phyloP scores from a whole-genome alignment of 2,329 filamentous ascomycete genomes.

The Fusarium austroafricanum region DNA sequence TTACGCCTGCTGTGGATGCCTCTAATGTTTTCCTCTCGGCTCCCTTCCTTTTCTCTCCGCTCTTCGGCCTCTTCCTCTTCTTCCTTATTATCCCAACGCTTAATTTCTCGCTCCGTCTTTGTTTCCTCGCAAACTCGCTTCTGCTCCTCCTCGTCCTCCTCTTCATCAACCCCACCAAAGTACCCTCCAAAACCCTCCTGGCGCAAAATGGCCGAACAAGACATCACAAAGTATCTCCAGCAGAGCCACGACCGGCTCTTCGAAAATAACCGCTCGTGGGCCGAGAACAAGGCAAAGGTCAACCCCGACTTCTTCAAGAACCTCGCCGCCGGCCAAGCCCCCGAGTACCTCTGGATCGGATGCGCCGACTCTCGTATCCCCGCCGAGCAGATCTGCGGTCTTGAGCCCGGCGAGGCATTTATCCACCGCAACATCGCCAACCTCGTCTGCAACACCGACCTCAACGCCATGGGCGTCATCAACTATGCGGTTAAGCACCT shows the following conservation, averaged over 20 bases:
- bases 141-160: slow-evolving; percentile 21
- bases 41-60: slow-evolving; percentile 30
- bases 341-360: slow-evolving; percentile 87
- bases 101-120: neutral
- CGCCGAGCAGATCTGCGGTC: slow-evolving; percentile 86
- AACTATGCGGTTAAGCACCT: slow-evolving; percentile 87
- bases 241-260: slow-evolving; percentile 76
- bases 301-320: slow-evolving; percentile 75
- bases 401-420: slow-evolving; percentile 91
- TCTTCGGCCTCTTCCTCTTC: slow-evolving; percentile 19
- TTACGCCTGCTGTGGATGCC: slow-evolving; percentile 26
- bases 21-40: slow-evolving; percentile 43
- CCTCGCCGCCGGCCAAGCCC: slow-evolving; percentile 72
- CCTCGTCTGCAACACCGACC: slow-evolving; percentile 81
- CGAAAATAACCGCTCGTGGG: slow-evolving; percentile 76
- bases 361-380: slow-evolving; percentile 92
- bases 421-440: slow-evolving; percentile 97
- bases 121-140: slow-evolving; percentile 22
- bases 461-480: slow-evolving; percentile 84
- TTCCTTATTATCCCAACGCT: slow-evolving; percentile 1
- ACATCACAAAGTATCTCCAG: slow-evolving; percentile 67
- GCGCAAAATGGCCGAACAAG: slow-evolving; percentile 52
- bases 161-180: slow-evolving; percentile 14
- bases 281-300: slow-evolving; percentile 64
- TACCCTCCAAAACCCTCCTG: slow-evolving; percentile 26